Conservation (phyloP, 305 asterid species). For the Fraxinus xanthoxyloides region DNA sequence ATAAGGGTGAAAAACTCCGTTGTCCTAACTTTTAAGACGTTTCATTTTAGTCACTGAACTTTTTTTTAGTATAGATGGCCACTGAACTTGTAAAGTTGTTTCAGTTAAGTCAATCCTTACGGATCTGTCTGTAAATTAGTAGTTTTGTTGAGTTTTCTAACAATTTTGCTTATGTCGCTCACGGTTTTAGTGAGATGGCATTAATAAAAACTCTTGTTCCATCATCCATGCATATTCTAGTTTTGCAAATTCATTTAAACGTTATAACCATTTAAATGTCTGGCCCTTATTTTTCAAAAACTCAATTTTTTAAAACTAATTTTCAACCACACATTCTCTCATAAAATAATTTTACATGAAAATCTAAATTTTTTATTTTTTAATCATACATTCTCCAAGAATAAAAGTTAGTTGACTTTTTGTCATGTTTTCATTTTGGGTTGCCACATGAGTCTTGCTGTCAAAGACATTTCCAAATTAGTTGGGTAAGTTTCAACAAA, state of each 20-base stretch:
- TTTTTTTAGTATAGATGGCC: neutral
- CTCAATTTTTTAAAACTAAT: too few relatives aligned
- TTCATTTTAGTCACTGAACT: neutral
- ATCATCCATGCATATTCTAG: neutral
- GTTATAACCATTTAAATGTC: neutral
- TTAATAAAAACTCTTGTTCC: neutral
- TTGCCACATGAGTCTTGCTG: neutral
- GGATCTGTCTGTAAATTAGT: neutral
- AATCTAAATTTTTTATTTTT: too few relatives aligned
- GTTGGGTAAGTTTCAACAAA: neutral
- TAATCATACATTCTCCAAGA: too few relatives aligned
- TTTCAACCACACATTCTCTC: neutral
- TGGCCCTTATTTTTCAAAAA: neutral
- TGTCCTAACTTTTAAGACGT: neutral
- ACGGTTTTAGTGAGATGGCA: neutral
- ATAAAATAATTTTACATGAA: too few relatives aligned
- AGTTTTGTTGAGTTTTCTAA: neutral
- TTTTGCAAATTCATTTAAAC: neutral
- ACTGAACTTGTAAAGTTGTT: neutral
- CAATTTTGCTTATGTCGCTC: neutral
- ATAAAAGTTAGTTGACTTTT: neutral
- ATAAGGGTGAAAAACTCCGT: neutral
- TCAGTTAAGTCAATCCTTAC: neutral
- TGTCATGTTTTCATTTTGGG: neutral
- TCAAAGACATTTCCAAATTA: neutral